Evolutionary conservation across 2,329 filamentous ascomycete species (phyloP).

Genomic region (Pseudocercospora cruenta): DNA sequence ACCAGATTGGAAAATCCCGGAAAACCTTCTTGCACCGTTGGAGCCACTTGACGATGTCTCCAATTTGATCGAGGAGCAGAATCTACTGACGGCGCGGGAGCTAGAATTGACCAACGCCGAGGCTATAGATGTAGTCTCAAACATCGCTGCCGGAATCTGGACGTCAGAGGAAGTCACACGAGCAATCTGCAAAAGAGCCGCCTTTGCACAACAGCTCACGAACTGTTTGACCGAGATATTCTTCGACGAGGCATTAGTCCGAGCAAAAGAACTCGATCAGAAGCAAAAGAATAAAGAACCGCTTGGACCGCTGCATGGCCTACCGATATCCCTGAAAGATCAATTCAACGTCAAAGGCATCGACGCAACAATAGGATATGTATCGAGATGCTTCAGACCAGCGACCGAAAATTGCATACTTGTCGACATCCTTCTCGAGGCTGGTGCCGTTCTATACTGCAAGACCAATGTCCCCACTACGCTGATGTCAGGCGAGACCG

Average conservation of each 20-base stretch:
- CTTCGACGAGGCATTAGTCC: slow-evolving; percentile 47
- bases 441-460: slow-evolving; percentile 55
- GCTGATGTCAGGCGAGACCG: slow-evolving; percentile 46
- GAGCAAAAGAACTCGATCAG: slow-evolving; percentile 32
- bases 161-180: slow-evolving; percentile 27
- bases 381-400: slow-evolving; percentile 31
- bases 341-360: slow-evolving; percentile 22
- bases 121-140: slow-evolving; percentile 29
- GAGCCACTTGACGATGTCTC: slow-evolving; percentile 48
- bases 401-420: slow-evolving; percentile 44
- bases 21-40: slow-evolving; percentile 49
- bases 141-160: slow-evolving; percentile 19
- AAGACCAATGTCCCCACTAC: slow-evolving; percentile 62
- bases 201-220: slow-evolving; percentile 37
- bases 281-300: slow-evolving; percentile 36
- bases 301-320: slow-evolving; percentile 51
- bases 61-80: slow-evolving; percentile 14
- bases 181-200: slow-evolving; percentile 48
- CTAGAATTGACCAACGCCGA: slow-evolving; percentile 58
- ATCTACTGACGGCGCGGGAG: slow-evolving; percentile 42
- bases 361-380: slow-evolving; percentile 22
- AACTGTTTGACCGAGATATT: slow-evolving; percentile 41
- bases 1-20: slow-evolving; percentile 44
- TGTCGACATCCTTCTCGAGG: slow-evolving; percentile 48
- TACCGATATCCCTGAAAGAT: slow-evolving; percentile 61